Evolutionary conservation across 441 rosid species (phyloP).

Genomic region (Metrosideros polymorpha): DNA sequence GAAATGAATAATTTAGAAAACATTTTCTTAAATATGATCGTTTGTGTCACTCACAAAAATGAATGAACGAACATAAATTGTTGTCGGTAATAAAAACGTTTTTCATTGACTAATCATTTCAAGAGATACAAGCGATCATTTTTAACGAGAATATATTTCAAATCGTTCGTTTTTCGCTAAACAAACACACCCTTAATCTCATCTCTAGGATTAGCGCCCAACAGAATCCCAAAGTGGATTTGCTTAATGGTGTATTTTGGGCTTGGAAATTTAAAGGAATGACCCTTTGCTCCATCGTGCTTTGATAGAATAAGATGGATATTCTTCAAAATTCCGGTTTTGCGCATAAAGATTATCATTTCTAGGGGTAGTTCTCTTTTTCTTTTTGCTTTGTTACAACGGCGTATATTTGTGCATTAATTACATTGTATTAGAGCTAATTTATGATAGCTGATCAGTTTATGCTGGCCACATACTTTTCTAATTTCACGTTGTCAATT

Average conservation of each 20-base stretch:
- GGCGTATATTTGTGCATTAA: not conserved
- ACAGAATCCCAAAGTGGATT: not conserved
- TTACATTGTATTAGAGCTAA: not conserved
- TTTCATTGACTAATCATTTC: no score
- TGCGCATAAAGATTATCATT: not conserved
- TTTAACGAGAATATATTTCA: no score
- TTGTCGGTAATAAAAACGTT: no score
- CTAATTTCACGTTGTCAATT: not conserved
- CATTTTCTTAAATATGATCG: no score
- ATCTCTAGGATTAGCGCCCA: not conserved
- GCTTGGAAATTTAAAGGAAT: not conserved
- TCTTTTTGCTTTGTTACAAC: not conserved
- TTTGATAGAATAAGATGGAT: not conserved
- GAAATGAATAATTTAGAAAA: no score
- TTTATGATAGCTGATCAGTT: not conserved
- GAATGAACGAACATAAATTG: no score
- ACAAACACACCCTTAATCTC: not conserved
- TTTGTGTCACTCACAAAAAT: accelerated
- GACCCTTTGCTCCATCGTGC: not conserved
- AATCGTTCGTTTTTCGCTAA: accelerated
- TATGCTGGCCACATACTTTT: not conserved
- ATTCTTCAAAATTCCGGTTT: not conserved
- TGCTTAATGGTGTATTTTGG: not conserved
- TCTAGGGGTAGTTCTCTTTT: not conserved
- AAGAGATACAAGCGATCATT: no score